Percentiles rank a stretch among this genome's conserved stretches.
Conservation (phyloP, 495 filamentous ascomycete species). For the Parachaetomium inaequale region DNA sequence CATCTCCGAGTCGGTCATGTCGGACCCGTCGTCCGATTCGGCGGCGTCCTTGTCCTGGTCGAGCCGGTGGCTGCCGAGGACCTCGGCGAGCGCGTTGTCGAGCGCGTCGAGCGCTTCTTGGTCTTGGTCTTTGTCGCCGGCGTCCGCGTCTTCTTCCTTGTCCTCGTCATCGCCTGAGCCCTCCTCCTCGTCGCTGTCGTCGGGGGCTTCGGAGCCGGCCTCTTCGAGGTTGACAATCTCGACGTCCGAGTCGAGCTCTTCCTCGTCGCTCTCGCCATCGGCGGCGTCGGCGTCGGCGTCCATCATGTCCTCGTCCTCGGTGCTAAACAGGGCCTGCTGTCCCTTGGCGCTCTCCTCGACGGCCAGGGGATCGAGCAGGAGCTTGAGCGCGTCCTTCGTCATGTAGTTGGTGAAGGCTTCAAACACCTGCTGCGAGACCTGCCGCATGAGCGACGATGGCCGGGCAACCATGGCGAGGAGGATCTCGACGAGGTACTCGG, state of each 20-base stretch:
- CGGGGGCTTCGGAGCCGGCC: slow-evolving; percentile 38
- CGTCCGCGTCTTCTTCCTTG: slow-evolving; percentile 26
- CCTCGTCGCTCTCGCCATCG: slow-evolving; percentile 31
- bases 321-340: slow-evolving; percentile 78
- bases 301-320: slow-evolving; percentile 57
- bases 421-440: slow-evolving; percentile 85
- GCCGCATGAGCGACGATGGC: slow-evolving; percentile 77
- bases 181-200: slow-evolving; percentile 46
- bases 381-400: slow-evolving; percentile 65
- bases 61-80: slow-evolving; percentile 61
- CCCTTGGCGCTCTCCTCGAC: slow-evolving; percentile 78
- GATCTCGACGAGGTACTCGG: slow-evolving; percentile 79
- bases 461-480: slow-evolving; percentile 83
- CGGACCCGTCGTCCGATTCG: slow-evolving; percentile 57
- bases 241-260: slow-evolving; percentile 44
- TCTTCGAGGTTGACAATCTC: slow-evolving; percentile 43
- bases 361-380: slow-evolving; percentile 68
- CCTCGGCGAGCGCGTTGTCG: slow-evolving; percentile 72
- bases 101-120: slow-evolving; percentile 55
- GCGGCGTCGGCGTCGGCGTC: slow-evolving; percentile 43
- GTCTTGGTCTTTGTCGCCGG: slow-evolving; percentile 43
- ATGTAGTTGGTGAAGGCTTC: slow-evolving; percentile 68
- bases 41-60: slow-evolving; percentile 48
- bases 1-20: slow-evolving; percentile 97
- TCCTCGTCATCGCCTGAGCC: slow-evolving; percentile 32